Conservation (phyloP, 345 rosid species). For the Boechera divaricarpa region DNA sequence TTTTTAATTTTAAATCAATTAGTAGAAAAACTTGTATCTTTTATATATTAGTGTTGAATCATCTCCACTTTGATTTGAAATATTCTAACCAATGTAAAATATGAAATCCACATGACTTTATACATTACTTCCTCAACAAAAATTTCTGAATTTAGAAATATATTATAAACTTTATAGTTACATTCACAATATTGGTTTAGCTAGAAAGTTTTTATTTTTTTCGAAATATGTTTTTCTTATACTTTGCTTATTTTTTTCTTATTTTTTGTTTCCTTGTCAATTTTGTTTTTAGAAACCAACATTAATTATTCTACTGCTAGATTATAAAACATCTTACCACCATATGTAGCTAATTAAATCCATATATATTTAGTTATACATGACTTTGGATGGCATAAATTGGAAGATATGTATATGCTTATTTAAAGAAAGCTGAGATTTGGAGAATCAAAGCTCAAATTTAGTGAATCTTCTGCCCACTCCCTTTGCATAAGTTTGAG, state of each 20-base stretch:
- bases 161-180: background rate
- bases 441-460: constrained; percentile 47
- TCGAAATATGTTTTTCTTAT: background rate
- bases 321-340: too few species aligned
- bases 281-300: too few species aligned
- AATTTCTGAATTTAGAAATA: background rate
- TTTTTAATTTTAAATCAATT: background rate
- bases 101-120: background rate
- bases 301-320: too few species aligned
- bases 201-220: background rate
- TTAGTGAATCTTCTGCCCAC: constrained; percentile 46
- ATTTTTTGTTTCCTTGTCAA: too few species aligned
- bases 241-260: too few species aligned
- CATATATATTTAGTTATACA: constrained; percentile 10
- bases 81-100: background rate
- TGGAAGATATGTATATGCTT: constrained; percentile 42
- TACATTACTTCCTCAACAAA: background rate
- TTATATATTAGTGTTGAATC: background rate
- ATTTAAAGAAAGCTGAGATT: constrained; percentile 45
- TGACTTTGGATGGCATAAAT: constrained; percentile 32
- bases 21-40: background rate
- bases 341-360: too few species aligned
- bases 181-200: background rate
- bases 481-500: constrained; percentile 32
- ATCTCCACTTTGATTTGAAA: background rate